Evolutionary conservation across 805 yeast species (phyloP).

Genomic region (Myxozyma nipponensis): DNA sequence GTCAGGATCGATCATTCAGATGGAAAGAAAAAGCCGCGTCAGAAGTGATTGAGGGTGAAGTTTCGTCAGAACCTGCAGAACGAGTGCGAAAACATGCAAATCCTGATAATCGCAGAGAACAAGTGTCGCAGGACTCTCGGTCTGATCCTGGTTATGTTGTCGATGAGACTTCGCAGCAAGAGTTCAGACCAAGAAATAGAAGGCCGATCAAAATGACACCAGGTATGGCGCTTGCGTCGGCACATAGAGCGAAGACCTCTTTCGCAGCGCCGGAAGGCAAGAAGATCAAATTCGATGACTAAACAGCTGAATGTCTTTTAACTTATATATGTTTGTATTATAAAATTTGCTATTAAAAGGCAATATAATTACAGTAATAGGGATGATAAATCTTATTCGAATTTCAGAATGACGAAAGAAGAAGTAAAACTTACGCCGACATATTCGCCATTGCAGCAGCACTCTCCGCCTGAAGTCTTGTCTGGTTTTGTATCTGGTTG

Average conservation of each 20-base stretch:
- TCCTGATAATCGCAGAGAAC: too few relatives aligned
- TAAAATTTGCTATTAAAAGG: too few relatives aligned
- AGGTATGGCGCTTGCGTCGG: conserved; percentile 80
- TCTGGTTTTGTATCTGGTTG: not conserved
- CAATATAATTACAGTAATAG: too few relatives aligned
- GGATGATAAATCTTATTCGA: too few relatives aligned
- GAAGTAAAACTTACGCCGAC: too few relatives aligned
- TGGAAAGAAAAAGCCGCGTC: conserved; percentile 33
- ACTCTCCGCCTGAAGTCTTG: not conserved
- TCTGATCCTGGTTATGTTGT: not conserved
- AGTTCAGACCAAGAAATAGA: conserved; percentile 4
- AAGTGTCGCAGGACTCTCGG: too few relatives aligned
- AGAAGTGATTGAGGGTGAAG: conserved; percentile 2
- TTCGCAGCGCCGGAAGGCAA: conserved; percentile 90
- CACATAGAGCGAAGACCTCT: conserved; percentile 85
- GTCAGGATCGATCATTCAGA: conserved; percentile 76
- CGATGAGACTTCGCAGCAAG: not conserved
- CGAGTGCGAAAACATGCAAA: conserved; percentile 1
- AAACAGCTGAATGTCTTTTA: not conserved
- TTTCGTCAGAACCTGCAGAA: not conserved
- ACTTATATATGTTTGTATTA: not conserved
- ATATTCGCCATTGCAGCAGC: too few relatives aligned
- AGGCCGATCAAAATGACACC: conserved; percentile 39
- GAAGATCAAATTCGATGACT: conserved; percentile 61
- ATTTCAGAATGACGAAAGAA: too few relatives aligned